Conservation (phyloP, 257 asterid genomes). For the Lithospermum erythrorhizon region DNA sequence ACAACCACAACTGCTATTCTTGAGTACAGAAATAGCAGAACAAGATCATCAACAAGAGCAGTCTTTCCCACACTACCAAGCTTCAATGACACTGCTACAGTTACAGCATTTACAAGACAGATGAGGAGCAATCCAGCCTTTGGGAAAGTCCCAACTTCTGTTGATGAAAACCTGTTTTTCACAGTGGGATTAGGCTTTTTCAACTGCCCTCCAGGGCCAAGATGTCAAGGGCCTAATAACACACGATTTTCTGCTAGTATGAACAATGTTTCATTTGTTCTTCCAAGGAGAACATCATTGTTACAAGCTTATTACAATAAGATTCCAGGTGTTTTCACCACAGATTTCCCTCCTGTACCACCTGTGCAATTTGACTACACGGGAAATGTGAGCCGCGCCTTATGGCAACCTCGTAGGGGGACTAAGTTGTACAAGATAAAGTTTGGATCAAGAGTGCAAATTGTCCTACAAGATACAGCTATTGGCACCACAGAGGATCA, state of each 20-base stretch:
- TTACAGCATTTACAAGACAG: slow-evolving; percentile 41
- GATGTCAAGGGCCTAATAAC: slow-evolving; percentile 58
- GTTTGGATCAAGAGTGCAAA: slow-evolving; percentile 38
- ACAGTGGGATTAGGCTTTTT: slow-evolving; percentile 56
- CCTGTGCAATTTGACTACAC: slow-evolving; percentile 46
- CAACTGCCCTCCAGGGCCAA: slow-evolving; percentile 42
- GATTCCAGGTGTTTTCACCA: slow-evolving; percentile 39
- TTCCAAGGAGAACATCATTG: slow-evolving; percentile 36
- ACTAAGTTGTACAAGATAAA: slow-evolving; percentile 45
- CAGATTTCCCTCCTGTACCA: slow-evolving; percentile 47
- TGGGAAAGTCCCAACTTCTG: slow-evolving; percentile 23
- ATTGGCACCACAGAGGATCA: slow-evolving; percentile 55
- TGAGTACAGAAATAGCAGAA: slow-evolving; percentile 23
- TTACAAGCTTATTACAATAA: slow-evolving; percentile 53
- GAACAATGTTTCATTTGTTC: slow-evolving; percentile 48
- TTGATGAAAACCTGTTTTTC: slow-evolving; percentile 43
- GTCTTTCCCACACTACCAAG: slow-evolving; percentile 36
- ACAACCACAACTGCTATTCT: slow-evolving; percentile 58
- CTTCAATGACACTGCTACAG: slow-evolving; percentile 42
- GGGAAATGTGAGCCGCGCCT: slow-evolving; percentile 36
- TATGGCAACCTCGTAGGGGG: slow-evolving; percentile 44
- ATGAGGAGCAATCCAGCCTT: slow-evolving; percentile 26
- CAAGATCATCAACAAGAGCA: slow-evolving; percentile 17
- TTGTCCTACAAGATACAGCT: slow-evolving; percentile 55
- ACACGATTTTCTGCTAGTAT: slow-evolving; percentile 50